phyloP scores from a whole-genome alignment of 768 basidiomycete species.

The Steccherinum ochraceum region DNA sequence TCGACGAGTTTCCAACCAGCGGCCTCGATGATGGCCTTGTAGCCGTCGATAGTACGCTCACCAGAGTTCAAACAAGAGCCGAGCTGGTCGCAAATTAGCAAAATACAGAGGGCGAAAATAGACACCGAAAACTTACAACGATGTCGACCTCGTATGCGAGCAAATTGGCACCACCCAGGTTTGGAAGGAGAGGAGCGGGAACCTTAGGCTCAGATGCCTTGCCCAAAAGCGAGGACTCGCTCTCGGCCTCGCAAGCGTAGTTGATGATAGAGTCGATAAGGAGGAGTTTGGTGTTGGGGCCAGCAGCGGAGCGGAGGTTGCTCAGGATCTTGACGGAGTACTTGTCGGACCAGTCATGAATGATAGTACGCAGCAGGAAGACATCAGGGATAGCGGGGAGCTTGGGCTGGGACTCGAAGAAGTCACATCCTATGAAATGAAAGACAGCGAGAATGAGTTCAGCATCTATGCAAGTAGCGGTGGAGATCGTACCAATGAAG shows the following conservation, averaged over 20 bases:
- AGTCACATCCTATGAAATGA: constrained; percentile 14
- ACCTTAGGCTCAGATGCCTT: neutral
- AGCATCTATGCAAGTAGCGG: neutral
- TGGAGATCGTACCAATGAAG: constrained; percentile 1
- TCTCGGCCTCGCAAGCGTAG: constrained; percentile 16
- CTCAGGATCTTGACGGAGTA: constrained; percentile 21
- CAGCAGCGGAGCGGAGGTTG: constrained; percentile 17
- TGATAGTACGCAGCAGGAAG: constrained; percentile 21
- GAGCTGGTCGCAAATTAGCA: neutral
- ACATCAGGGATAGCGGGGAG: constrained; percentile 16
- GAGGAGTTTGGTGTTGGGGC: constrained; percentile 19
- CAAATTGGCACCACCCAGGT: neutral
- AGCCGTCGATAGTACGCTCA: constrained; percentile 1
- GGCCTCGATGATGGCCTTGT: neutral
- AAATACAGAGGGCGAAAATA: neutral
- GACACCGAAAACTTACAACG: neutral
- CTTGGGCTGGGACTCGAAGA: constrained; percentile 23
- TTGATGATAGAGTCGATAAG: constrained; percentile 19
- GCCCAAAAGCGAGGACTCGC: constrained; percentile 8
- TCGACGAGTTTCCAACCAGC: neutral
- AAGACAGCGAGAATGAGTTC: neutral
- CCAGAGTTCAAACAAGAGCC: neutral
- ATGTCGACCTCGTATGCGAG: constrained; percentile 1
- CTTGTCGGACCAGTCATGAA: constrained; percentile 30
- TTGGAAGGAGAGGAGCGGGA: constrained; percentile 10